Conservation (phyloP, 2,329 filamentous ascomycete species). For the Aspergillus pseudonomiae region DNA sequence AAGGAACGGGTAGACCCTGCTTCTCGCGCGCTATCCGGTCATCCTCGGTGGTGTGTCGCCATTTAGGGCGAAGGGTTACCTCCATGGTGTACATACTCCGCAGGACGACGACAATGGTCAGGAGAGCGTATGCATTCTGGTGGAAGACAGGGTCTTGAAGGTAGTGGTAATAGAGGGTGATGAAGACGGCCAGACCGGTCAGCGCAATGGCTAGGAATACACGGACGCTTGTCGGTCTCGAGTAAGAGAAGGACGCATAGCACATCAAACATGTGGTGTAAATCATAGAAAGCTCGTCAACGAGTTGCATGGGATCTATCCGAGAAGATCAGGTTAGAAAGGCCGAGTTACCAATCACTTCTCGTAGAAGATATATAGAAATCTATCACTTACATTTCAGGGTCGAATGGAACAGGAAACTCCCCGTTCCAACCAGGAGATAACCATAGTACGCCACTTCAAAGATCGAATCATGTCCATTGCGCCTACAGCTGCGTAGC, state of each 20-base stretch:
- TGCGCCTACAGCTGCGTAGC: slow-evolving; percentile 69
- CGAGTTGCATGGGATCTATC: slow-evolving; percentile 69
- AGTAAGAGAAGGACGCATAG: slow-evolving; percentile 76
- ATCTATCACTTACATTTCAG: slow-evolving; percentile 58
- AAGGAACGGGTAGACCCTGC: slow-evolving; percentile 41
- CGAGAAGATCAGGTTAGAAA: slow-evolving; percentile 24
- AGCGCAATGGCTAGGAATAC: slow-evolving; percentile 61
- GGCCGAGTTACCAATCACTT: not conserved
- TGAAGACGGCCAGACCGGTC: slow-evolving; percentile 62
- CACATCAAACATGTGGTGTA: slow-evolving; percentile 72
- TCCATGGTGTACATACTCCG: slow-evolving; percentile 81
- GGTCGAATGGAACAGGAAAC: slow-evolving; percentile 66
- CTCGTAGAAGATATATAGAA: not conserved
- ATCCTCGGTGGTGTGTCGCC: slow-evolving; percentile 53
- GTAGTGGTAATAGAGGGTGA: slow-evolving; percentile 80
- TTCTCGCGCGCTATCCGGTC: slow-evolving; percentile 45
- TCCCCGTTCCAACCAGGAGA: slow-evolving; percentile 62
- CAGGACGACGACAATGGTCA: slow-evolving; percentile 71
- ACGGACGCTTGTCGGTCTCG: slow-evolving; percentile 55
- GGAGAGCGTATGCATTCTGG: slow-evolving; percentile 73
- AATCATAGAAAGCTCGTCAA: slow-evolving; percentile 73
- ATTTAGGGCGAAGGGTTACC: slow-evolving; percentile 61
- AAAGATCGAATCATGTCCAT: slow-evolving; percentile 77
- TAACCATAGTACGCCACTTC: slow-evolving; percentile 67
- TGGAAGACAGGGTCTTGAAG: slow-evolving; percentile 83